Conservation (phyloP, 805 yeast species). For the Zygosaccharomyces bisporus region DNA sequence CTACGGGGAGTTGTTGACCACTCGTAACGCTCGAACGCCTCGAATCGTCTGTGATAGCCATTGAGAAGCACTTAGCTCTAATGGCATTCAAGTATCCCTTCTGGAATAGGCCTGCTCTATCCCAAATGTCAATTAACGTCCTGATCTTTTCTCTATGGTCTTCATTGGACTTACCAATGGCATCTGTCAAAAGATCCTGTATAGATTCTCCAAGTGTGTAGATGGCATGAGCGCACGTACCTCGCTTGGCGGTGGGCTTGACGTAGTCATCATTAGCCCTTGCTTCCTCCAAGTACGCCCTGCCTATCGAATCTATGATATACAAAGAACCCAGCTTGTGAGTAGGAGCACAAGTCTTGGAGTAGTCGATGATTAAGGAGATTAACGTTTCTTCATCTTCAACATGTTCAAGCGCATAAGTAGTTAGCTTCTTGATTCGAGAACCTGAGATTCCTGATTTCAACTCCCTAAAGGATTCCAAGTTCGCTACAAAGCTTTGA, state of each 20-base stretch:
- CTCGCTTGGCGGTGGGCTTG: conserved; percentile 52
- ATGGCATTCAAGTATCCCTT: conserved; percentile 52
- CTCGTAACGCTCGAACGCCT: conserved; percentile 58
- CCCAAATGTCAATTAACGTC: conserved; percentile 91
- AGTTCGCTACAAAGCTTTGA: conserved; percentile 40
- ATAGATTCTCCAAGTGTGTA: conserved; percentile 60
- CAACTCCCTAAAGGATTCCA: conserved; percentile 45
- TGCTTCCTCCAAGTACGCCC: conserved; percentile 78
- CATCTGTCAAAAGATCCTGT: conserved; percentile 59
- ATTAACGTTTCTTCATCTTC: conserved; percentile 33
- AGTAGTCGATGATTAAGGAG: conserved; percentile 38
- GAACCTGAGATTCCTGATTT: conserved; percentile 94
- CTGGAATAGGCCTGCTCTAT: conserved; percentile 72
- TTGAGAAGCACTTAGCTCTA: conserved; percentile 52
- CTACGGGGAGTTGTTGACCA: conserved; percentile 48
- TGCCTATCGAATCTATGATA: conserved; percentile 86
- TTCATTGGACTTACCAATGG: conserved; percentile 50
- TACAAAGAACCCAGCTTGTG: conserved; percentile 90
- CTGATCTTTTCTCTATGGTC: conserved; percentile 69
- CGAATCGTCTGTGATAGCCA: conserved; percentile 34
- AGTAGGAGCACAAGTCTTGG: conserved; percentile 67
- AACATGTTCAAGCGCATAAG: conserved; percentile 69
- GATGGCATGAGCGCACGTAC: conserved; percentile 72
- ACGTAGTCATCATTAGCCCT: conserved; percentile 50
- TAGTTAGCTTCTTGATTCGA: conserved; percentile 82